Evolutionary conservation across 306 rosid genomes (phyloP), one percentile per base, ranked within the genome.

Genomic region (Myrica gale): DNA sequence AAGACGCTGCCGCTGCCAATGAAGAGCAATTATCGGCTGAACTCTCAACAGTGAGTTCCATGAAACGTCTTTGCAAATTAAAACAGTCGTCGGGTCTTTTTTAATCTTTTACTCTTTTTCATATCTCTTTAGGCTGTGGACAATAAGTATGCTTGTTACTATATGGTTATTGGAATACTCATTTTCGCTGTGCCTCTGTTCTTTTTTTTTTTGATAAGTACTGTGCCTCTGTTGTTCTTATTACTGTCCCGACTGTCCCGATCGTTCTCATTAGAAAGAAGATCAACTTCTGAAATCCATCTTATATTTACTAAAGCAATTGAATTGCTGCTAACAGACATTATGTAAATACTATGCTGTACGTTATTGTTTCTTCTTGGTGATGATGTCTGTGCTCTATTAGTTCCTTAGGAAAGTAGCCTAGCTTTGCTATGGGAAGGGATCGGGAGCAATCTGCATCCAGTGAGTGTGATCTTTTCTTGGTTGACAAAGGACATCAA

Each of bases 21-120:
- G 99, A 95, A 84, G 92, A 84, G 76, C 89, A 79, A 76, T 84
- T 89, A 56, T 83, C 84, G 69, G 87, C 96, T 43, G 99, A 95
- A 82, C 89, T 95, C 42, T 83, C 96, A 52, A 92, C 97, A 80
- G 97, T 95, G 83, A 87, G 98, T 82, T 74, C 50, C 54, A 17
- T 81, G 45, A 62, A 56, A 65, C 58, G 16, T 57, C 51, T 67
- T 68, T 51, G 67, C 75, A 66, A 67, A 54, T 46, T 47, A 26
- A 20, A 69, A 13, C 26, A 66, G 20, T 17, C 23, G 4, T 23
- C 10, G 19, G 26, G 8, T 42, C 42, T 66, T 16, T 65, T 65
- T 17, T 39, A 16, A 5, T 23, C 7, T 47, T 32, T 79, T 43
- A 63, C 21, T 12, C 6, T 37, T 50, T 65, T 71, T 58, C 17